Percentiles rank a stretch among this genome's conserved stretches.
Conservation (phyloP, 371 early-diverging fungal genomes). For the Mortierella sp. region DNA sequence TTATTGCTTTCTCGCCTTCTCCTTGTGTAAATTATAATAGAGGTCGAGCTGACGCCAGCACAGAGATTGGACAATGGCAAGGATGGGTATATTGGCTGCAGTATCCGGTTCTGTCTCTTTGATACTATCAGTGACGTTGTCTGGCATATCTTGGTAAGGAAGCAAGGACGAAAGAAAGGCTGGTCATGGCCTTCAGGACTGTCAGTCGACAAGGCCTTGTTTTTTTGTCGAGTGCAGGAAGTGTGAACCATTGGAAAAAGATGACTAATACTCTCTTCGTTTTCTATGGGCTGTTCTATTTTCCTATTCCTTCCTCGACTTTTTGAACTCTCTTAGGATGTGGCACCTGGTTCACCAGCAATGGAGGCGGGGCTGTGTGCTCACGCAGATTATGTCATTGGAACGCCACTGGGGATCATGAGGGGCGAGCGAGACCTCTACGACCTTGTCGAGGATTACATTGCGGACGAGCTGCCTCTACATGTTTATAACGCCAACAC, state of each 20-base stretch:
- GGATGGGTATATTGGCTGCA: constrained; percentile 69
- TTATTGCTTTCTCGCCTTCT: background rate
- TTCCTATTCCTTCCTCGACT: background rate
- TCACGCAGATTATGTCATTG: constrained; percentile 78
- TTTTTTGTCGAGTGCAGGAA: background rate
- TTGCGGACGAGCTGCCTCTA: constrained; percentile 71
- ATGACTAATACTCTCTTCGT: background rate
- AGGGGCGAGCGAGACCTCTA: constrained; percentile 76
- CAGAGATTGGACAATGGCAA: constrained; percentile 60
- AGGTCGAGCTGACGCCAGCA: constrained; percentile 67
- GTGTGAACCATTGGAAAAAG: background rate
- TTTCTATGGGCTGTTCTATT: background rate
- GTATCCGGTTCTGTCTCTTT: constrained; percentile 78
- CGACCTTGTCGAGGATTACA: constrained; percentile 69
- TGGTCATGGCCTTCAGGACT: background rate
- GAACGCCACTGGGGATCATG: constrained; percentile 71
- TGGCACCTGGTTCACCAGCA: constrained; percentile 68
- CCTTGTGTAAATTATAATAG: constrained; percentile 43
- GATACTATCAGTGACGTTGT: constrained; percentile 77
- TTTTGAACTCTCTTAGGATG: constrained; percentile 25
- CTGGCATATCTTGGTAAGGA: constrained; percentile 75
- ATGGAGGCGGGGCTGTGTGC: constrained; percentile 77
- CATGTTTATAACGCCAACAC: constrained; percentile 77
- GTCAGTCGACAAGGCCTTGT: background rate
- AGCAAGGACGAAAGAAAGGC: background rate